phyloP scores from a whole-genome alignment of 495 filamentous ascomycete genomes.

The Aspergillus affinis region DNA sequence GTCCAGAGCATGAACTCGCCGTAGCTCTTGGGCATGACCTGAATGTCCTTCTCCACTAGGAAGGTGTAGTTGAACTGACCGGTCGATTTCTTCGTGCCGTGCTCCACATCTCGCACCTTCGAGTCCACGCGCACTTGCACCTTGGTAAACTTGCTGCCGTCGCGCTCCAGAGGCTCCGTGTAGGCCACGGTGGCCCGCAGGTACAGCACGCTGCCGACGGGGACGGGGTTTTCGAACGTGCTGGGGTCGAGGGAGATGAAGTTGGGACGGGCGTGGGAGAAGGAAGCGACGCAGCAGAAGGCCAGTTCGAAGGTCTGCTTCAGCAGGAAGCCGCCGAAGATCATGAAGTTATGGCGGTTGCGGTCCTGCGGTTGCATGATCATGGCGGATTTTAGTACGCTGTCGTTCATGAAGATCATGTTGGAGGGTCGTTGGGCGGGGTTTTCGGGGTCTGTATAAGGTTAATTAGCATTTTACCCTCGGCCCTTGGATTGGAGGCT shows the following conservation, averaged over 20 bases:
- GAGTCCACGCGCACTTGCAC: conserved; percentile 77
- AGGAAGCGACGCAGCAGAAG: conserved; percentile 83
- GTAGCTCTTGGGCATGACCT: conserved; percentile 74
- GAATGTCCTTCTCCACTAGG: conserved; percentile 66
- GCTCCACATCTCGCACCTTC: conserved; percentile 76
- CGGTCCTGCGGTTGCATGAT: conserved; percentile 90
- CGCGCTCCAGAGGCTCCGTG: conserved; percentile 61
- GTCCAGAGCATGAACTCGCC: conserved; percentile 79
- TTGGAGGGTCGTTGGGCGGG: conserved; percentile 58
- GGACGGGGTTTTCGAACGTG: conserved; percentile 82
- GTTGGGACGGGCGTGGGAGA: conserved; percentile 70
- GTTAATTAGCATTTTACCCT: not conserved
- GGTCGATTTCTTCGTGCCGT: conserved; percentile 70
- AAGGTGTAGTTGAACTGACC: conserved; percentile 89
- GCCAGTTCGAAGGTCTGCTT: conserved; percentile 83
- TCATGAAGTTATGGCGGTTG: conserved; percentile 86
- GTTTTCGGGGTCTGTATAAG: conserved; percentile 59
- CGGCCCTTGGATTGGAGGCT: not conserved
- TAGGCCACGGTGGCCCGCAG: conserved; percentile 75
- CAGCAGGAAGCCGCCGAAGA: conserved; percentile 82
- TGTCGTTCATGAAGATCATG: conserved; percentile 65
- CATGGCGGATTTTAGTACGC: conserved; percentile 64
- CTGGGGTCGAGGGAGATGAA: conserved; percentile 78
- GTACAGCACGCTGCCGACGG: conserved; percentile 80
- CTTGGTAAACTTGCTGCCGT: conserved; percentile 54